phyloP scores from a whole-genome alignment of 1,284 basidiomycete species.

The Pseudozyma sp. region DNA sequence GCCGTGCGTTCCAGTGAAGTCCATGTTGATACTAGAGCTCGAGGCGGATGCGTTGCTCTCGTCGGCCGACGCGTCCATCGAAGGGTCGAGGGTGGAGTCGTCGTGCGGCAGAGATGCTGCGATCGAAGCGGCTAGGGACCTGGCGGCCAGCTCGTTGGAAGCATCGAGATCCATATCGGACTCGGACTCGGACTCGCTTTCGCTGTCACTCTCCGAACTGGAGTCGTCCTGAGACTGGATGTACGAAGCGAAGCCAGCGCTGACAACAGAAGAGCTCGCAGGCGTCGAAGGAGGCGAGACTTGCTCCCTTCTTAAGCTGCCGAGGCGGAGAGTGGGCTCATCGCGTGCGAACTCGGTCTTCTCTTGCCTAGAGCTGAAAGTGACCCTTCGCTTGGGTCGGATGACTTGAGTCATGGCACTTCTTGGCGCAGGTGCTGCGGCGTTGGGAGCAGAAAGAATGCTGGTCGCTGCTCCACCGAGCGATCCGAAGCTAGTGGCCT shows the following conservation, averaged over 20 bases:
- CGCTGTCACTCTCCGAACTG: slow-evolving; percentile 43
- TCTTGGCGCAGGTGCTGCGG: slow-evolving; percentile 18
- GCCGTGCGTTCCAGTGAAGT: slow-evolving; percentile 47
- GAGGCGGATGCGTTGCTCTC: slow-evolving; percentile 22
- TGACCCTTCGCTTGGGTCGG: slow-evolving; percentile 49
- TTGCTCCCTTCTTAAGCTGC: slow-evolving; percentile 42
- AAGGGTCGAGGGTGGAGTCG: slow-evolving; percentile 38
- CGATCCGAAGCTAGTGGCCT: slow-evolving; percentile 19
- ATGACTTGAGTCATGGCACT: slow-evolving; percentile 42
- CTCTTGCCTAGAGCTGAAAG: slow-evolving; percentile 54
- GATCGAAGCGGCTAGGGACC: slow-evolving; percentile 45
- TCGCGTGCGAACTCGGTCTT: slow-evolving; percentile 52
- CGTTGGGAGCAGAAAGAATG: slow-evolving; percentile 17
- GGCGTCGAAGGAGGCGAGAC: slow-evolving; percentile 39
- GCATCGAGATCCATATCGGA: slow-evolving; percentile 49
- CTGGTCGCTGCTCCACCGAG: slow-evolving; percentile 28
- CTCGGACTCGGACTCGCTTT: slow-evolving; percentile 37
- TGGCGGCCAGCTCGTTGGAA: slow-evolving; percentile 37
- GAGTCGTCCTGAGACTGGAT: slow-evolving; percentile 35
- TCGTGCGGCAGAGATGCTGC: slow-evolving; percentile 45
- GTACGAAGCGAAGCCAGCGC: slow-evolving; percentile 41
- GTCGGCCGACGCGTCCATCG: slow-evolving; percentile 21
- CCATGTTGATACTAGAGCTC: slow-evolving; percentile 39
- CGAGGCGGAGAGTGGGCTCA: slow-evolving; percentile 52
- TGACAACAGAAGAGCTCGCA: slow-evolving; percentile 36